A percentile compares a stretch with the other conserved stretches of the same genome.
phyloP scores from a whole-genome alignment of 108 stramenopile genomes.

The Cyclostephanos tholiformis region DNA sequence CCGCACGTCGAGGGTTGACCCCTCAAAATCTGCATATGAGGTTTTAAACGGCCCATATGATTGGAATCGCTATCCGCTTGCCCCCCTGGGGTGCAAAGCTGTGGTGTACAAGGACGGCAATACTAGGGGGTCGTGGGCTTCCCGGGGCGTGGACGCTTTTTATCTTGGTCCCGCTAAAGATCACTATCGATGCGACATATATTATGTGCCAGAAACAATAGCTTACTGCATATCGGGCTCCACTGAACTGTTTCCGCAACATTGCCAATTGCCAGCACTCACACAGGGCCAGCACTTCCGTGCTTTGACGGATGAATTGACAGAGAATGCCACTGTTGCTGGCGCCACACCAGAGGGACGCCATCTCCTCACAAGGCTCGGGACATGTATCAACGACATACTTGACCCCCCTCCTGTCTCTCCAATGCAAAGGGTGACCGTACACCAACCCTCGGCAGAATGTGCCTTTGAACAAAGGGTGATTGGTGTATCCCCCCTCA shows the following conservation, averaged over 20 bases:
- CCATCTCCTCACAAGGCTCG: too few species aligned
- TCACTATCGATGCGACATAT: conserved; percentile 28
- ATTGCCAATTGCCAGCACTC: not conserved
- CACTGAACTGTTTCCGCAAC: not conserved
- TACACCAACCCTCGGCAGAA: too few species aligned
- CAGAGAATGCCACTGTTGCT: too few species aligned
- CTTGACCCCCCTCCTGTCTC: not conserved
- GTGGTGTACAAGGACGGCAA: conserved; percentile 5
- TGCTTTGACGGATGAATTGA: not conserved
- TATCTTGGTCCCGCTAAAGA: conserved; percentile 39
- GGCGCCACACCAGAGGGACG: too few species aligned
- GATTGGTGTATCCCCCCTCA: too few species aligned
- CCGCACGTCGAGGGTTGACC: not conserved
- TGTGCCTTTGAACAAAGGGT: too few species aligned
- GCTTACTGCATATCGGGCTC: conserved; percentile 1
- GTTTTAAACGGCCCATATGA: conserved; percentile 3
- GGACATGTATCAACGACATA: not conserved
- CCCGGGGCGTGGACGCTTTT: conserved; percentile 26
- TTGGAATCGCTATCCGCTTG: conserved; percentile 8
- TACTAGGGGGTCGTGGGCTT: conserved; percentile 6
- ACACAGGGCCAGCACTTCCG: not conserved
- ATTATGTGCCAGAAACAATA: conserved; percentile 9
- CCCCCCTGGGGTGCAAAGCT: conserved; percentile 14
- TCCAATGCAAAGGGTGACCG: too few species aligned
- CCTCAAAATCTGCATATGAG: conserved; percentile 15